These are phyloP conservation scores for Fraxinus latifolia DNA, from an alignment of 305 asterid species.

Conservation along the genomic window DNA sequence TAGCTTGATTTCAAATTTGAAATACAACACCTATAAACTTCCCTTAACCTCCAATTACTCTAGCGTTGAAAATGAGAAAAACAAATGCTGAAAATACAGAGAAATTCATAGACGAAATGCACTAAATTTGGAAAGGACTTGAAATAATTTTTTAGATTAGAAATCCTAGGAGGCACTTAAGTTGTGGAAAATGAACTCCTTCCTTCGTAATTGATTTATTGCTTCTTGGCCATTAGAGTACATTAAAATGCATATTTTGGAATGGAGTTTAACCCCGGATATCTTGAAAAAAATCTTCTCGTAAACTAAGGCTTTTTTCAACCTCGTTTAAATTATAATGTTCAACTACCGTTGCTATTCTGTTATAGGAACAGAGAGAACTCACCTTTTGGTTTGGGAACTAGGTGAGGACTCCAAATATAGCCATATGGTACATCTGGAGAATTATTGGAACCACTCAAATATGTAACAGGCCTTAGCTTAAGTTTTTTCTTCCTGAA, in stretches of 20 bases:
- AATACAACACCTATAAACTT: background rate
- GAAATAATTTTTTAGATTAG: background rate
- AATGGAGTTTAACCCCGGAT: background rate
- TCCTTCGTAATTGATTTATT: background rate
- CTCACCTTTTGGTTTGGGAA: constrained; percentile 86
- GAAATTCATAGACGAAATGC: background rate
- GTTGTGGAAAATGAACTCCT: background rate
- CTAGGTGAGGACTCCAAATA: constrained; percentile 95
- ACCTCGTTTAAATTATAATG: background rate
- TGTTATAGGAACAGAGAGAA: constrained; percentile 6
- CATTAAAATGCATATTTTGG: background rate
- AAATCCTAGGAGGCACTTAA: background rate
- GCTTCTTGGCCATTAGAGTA: background rate
- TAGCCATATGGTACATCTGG: constrained; percentile 65
- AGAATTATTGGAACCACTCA: constrained; percentile 58
- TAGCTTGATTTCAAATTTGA: background rate
- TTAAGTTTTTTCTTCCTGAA: constrained; percentile 76
- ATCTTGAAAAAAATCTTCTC: background rate
- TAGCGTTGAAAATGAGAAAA: background rate
- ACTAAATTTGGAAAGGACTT: background rate
- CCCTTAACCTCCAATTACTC: background rate
- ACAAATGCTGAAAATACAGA: background rate
- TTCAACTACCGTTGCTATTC: background rate
- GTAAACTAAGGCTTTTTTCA: background rate
- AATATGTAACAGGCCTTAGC: constrained; percentile 73